Evolutionary conservation across 2,329 filamentous ascomycete genomes (phyloP), one percentile per base, ranked within the genome.

Genomic region (Tolypocladium endophyticum): DNA sequence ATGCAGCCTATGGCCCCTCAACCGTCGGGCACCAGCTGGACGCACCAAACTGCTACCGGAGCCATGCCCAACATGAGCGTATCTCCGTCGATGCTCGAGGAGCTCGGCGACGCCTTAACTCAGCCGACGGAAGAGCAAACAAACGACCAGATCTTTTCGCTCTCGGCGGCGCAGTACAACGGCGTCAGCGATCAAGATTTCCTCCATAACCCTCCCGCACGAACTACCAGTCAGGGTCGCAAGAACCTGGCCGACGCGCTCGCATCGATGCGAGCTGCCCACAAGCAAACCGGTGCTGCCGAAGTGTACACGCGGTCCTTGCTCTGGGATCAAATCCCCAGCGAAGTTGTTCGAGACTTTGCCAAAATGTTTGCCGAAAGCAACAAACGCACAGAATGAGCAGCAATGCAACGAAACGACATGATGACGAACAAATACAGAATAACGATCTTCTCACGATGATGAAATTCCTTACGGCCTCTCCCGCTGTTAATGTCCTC

Each of bases 251-350:
- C 88, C 53, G 88, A 96, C 66, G 87, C 91, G 9, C 82, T 97
- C 55, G 86, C 88, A 57, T 86, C 84, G 54, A 90, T 96, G 85
- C 87, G 90, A 64, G 79, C 79, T 66, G 84, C 81, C 67, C 80
- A 81, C 68, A 90, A 90, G 74, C 84, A 88, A 66, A 83, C 84
- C 57, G 71, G 71, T 57, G 88, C 87, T 55, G 89, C 92, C 60
- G 92, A 97, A 68, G 90, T 97, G 50, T 96, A 96, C 77, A 95
- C 92, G 39, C 85, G 93, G 60, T 96, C 91, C 63, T 81, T 97
- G 62, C 85, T 97, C 60, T 96, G 91, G 90, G 92, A 97, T 70
- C 90, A 92, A 74, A 92, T 97, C 67, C 92, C 94, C 18, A 83
- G 86, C 67, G 92, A 97, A 64, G 92, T 97, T 56, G 91, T 99